Conservation (phyloP, 495 filamentous ascomycete species). For the Aeminium ludgeri region DNA sequence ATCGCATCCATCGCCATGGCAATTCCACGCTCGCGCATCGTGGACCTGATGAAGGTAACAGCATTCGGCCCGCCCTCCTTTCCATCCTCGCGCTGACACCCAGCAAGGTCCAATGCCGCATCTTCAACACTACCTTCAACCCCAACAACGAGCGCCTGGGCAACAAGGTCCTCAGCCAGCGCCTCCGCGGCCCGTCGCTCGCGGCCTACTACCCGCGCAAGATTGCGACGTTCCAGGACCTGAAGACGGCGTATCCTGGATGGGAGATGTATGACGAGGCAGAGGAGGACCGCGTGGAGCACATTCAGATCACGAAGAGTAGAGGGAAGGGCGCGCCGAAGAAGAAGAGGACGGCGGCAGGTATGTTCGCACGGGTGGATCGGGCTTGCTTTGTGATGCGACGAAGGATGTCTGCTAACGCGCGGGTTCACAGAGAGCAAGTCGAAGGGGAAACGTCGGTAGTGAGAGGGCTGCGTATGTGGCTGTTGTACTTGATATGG, state of each 20-base stretch:
- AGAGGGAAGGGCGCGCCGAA: constrained; percentile 82
- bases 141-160: constrained; percentile 62
- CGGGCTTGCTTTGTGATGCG: too few species aligned
- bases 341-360: constrained; percentile 60
- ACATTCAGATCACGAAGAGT: constrained; percentile 54
- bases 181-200: constrained; percentile 59
- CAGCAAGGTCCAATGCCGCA: constrained; percentile 62
- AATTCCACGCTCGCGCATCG: constrained; percentile 49
- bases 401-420: too few species aligned
- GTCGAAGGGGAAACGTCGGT: too few species aligned
- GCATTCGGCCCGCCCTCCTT: neutral
- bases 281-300: constrained; percentile 64
- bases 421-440: too few species aligned
- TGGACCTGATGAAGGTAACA: constrained; percentile 63
- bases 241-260: constrained; percentile 44
- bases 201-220: constrained; percentile 74
- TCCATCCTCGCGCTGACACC: neutral
- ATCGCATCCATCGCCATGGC: constrained; percentile 35
- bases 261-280: constrained; percentile 52
- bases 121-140: constrained; percentile 86
- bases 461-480: too few species aligned
- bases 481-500: too few species aligned
- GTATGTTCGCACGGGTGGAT: neutral
- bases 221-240: constrained; percentile 47
- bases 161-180: constrained; percentile 74